phyloP scores from a whole-genome alignment of 495 filamentous ascomycete genomes.

The Lepraria neglecta region DNA sequence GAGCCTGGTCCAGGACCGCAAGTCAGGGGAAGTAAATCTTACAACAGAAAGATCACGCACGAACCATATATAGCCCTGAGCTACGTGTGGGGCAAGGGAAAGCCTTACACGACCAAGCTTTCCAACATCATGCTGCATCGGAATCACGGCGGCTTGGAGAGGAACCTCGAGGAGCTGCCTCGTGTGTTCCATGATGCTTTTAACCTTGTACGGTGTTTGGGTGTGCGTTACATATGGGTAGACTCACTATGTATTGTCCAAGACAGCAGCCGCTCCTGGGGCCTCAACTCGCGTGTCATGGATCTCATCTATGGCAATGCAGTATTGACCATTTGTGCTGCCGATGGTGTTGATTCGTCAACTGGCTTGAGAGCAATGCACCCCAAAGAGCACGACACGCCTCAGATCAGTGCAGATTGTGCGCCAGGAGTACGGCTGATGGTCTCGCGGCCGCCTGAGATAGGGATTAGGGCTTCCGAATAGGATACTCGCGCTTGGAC shows the following conservation, averaged over 20 bases:
- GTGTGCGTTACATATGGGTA: slow-evolving; percentile 18
- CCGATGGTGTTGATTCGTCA: slow-evolving; percentile 13
- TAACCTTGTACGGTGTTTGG: slow-evolving; percentile 8
- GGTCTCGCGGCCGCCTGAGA: slow-evolving; percentile 11
- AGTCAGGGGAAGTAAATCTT: not conserved
- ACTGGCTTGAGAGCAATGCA: slow-evolving; percentile 14
- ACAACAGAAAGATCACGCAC: slow-evolving; percentile 5
- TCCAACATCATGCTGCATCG: slow-evolving; percentile 12
- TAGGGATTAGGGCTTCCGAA: slow-evolving; percentile 4
- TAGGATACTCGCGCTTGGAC: slow-evolving; percentile 10
- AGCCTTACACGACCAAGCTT: slow-evolving; percentile 8
- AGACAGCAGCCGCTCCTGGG: slow-evolving; percentile 12
- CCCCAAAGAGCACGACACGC: not conserved
- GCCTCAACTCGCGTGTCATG: slow-evolving; percentile 13
- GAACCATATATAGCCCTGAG: slow-evolving; percentile 12
- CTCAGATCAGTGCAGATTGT: slow-evolving; percentile 11
- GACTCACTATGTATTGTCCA: slow-evolving; percentile 20
- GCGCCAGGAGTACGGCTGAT: slow-evolving; percentile 6
- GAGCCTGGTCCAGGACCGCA: not conserved
- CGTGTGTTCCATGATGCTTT: slow-evolving; percentile 11
- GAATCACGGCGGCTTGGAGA: slow-evolving; percentile 10
- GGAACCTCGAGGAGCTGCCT: slow-evolving; percentile 3
- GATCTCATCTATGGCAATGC: slow-evolving; percentile 14
- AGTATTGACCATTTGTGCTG: slow-evolving; percentile 15
- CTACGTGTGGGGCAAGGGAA: slow-evolving; percentile 6